Conservation (phyloP, 2,329 filamentous ascomycete genomes). For the Pseudogymnoascus sp. region DNA sequence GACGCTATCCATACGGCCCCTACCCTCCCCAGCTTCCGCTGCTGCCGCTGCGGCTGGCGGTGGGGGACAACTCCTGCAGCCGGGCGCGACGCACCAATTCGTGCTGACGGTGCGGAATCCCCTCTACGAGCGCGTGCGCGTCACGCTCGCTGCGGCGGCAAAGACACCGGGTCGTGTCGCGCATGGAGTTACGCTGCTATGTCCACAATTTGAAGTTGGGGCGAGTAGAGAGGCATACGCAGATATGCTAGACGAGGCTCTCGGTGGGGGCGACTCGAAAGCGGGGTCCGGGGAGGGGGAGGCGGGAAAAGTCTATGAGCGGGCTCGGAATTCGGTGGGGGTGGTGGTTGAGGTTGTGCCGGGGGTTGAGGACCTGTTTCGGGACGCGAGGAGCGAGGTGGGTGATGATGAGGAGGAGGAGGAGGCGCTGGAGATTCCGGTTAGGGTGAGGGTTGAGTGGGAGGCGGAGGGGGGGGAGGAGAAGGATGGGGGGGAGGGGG, state of each 20-base stretch:
- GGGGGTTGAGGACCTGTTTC: slow-evolving; percentile 31
- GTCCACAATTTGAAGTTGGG: slow-evolving; percentile 87
- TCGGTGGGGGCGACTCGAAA: slow-evolving; percentile 32
- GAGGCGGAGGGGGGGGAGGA: slow-evolving; percentile 58
- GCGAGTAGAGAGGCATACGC: slow-evolving; percentile 55
- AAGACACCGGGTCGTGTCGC: slow-evolving; percentile 68
- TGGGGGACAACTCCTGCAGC: slow-evolving; percentile 33
- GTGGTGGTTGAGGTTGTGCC: slow-evolving; percentile 87
- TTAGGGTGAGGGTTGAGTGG: slow-evolving; percentile 91
- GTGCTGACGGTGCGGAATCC: slow-evolving; percentile 88
- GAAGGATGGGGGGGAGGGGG: slow-evolving; percentile 50
- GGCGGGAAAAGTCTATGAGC: slow-evolving; percentile 93
- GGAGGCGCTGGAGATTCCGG: slow-evolving; percentile 72
- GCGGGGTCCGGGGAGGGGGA: slow-evolving; percentile 52
- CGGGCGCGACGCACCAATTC: slow-evolving; percentile 62
- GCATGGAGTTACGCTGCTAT: slow-evolving; percentile 81
- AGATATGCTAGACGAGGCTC: slow-evolving; percentile 86
- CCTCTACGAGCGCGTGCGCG: slow-evolving; percentile 80
- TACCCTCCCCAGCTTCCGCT: slow-evolving; percentile 32
- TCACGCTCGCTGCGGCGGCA: slow-evolving; percentile 78
- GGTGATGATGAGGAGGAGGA: slow-evolving; percentile 42
- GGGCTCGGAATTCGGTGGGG: slow-evolving; percentile 87
- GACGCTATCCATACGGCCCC: slow-evolving; percentile 62
- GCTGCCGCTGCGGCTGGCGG: slow-evolving; percentile 25
- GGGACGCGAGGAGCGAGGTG: slow-evolving; percentile 16